Percentiles rank a stretch among this genome's conserved stretches.
Conservation (phyloP, 768 basidiomycete genomes). For the Rhodocollybia butyracea region DNA sequence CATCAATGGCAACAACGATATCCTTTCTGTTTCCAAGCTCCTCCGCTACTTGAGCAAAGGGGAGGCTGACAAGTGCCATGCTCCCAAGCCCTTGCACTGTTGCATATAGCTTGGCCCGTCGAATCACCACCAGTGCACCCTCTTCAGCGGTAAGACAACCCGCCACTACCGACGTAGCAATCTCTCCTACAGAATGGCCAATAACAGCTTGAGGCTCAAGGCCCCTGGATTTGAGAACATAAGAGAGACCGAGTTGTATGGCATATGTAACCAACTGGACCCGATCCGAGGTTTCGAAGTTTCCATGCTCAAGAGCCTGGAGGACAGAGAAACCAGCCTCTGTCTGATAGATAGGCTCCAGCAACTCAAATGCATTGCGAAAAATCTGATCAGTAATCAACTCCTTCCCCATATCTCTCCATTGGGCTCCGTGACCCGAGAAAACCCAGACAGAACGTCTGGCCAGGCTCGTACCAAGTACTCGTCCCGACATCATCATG, state of each 20-base stretch:
- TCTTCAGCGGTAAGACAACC: background rate
- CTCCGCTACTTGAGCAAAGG: background rate
- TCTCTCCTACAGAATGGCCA: constrained; percentile 1
- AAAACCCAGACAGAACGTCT: background rate
- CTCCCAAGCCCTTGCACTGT: background rate
- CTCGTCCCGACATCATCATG: background rate
- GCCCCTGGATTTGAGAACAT: background rate
- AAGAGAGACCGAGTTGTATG: background rate
- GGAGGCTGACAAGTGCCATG: constrained; percentile 1
- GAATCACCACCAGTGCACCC: background rate
- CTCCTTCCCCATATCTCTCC: constrained; percentile 1
- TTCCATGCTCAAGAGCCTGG: background rate
- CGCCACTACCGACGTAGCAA: background rate
- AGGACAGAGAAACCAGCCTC: background rate
- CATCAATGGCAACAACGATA: background rate
- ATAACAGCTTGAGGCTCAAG: background rate
- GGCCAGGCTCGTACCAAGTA: background rate
- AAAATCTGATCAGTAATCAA: background rate
- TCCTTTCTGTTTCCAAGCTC: background rate
- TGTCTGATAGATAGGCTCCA: background rate
- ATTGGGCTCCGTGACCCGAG: constrained; percentile 1
- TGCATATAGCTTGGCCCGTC: constrained; percentile 1
- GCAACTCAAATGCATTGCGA: background rate
- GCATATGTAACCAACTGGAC: background rate
- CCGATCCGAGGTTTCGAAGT: background rate